Conservation (phyloP, 352 stramenopile species). For the Plasmopara viticola region DNA sequence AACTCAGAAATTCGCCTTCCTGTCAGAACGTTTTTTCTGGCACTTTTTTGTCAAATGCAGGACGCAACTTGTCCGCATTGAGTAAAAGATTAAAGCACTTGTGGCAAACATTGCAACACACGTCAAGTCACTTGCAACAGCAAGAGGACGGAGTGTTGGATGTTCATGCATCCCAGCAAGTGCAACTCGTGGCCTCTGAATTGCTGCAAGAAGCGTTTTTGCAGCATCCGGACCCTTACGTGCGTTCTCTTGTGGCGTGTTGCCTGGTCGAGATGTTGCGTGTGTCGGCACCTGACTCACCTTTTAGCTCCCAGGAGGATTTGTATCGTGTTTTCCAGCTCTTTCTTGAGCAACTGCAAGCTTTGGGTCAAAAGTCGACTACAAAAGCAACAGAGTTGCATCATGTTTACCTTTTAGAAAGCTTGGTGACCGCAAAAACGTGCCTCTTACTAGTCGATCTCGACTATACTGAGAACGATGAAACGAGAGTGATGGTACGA, state of each 20-base stretch:
- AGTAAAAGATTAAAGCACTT: conserved; percentile 46
- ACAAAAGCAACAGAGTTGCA: conserved; percentile 35
- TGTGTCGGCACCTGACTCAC: conserved; percentile 52
- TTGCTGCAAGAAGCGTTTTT: conserved; percentile 50
- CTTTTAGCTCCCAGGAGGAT: conserved; percentile 59
- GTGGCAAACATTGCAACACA: conserved; percentile 39
- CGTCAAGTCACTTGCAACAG: conserved; percentile 38
- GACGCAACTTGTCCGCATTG: conserved; percentile 27
- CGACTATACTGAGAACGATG: conserved; percentile 40
- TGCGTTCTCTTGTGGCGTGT: conserved; percentile 56
- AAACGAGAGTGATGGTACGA: conserved; percentile 56
- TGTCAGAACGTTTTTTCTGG: conserved; percentile 14
- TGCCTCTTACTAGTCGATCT: conserved; percentile 48
- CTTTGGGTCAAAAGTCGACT: conserved; percentile 22
- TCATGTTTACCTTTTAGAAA: conserved; percentile 62
- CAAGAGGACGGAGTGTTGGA: conserved; percentile 23
- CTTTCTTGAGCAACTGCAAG: conserved; percentile 53
- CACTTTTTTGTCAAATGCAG: conserved; percentile 10
- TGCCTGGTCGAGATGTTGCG: conserved; percentile 72
- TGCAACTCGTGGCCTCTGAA: conserved; percentile 46
- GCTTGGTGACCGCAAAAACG: conserved; percentile 48
- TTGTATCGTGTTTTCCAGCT: conserved; percentile 62
- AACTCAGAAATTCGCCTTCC: background rate
- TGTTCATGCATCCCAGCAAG: conserved; percentile 18
- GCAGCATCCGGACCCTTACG: conserved; percentile 39